Base-by-base conservation (phyloP, 371 early-diverging fungal genomes). In the Enteropsectra breve region DNA sequence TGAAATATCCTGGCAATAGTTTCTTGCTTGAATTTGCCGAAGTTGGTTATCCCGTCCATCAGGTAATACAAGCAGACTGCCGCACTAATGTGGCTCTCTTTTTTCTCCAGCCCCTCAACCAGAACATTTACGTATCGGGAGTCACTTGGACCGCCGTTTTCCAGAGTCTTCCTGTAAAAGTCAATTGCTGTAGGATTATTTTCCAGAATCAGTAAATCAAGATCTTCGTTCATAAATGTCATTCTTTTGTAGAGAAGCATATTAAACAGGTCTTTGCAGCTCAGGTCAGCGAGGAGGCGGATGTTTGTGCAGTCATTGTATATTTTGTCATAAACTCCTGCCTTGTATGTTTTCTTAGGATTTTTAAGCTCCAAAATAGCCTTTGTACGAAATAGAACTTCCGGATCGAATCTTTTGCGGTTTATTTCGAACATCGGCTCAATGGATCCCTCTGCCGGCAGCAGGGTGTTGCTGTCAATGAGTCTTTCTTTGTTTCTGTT, bases 351-450 rank as follows among this genome's bases (percentile, higher is more conserved):
- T n/a, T 36, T 37, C 0, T 24, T n/a, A n/a, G 28, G 24, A 1
- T 33, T 33, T 29, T 55, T 74, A 23, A 69, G 57, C 3, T 48
- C 23, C 33, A 74, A 0, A 30, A 66, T 30, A 29, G 21, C 36
- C 30, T 43, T 57, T 36, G 63, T 58, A 32, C 45, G 62, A 29
- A 73, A 73, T 24, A 63, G 29, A 21, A 68, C 48, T 55, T 73
- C 73, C 2, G 26, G 15, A 43, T 67, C 68, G 61, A 73, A 73
- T 5, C 61, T 18, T 40, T 36, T 60, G n/a, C 73, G 62, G 36
- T 54, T 38, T 37, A 73, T 37, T 45, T 68, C 73, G 48, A 49
- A 64, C 32, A 73, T 36, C 21, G 30, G 33, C 21, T 59, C 73
- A 52, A 40, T 24, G n/a, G 54, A 34, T 24, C 26, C 40, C 4